Conservation (phyloP, 129 eudicot genomes). For the Mikania micrantha region DNA sequence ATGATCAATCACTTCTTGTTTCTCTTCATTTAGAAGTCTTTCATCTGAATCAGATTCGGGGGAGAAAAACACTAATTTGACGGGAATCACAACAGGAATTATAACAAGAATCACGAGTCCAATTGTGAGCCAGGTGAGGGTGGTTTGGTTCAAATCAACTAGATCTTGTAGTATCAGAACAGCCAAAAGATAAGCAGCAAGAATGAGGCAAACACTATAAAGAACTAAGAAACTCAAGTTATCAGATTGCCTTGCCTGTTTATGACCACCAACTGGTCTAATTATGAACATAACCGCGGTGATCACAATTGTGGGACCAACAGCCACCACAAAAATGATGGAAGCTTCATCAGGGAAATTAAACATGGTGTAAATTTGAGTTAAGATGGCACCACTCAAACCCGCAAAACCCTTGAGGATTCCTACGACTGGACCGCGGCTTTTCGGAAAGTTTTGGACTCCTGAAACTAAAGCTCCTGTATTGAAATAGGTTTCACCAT, state of each 20-base stretch:
- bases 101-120: constrained; percentile 42
- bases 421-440: constrained; percentile 72
- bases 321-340: constrained; percentile 66
- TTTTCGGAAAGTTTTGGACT: constrained; percentile 69
- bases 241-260: constrained; percentile 52
- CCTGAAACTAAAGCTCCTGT: constrained; percentile 73
- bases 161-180: constrained; percentile 52
- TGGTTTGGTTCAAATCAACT: constrained; percentile 29
- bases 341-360: constrained; percentile 54
- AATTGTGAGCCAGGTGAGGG: constrained; percentile 31
- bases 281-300: constrained; percentile 54
- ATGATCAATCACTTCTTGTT: constrained; percentile 22
- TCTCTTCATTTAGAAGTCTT: constrained; percentile 41
- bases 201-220: constrained; percentile 56
- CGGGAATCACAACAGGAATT: constrained; percentile 47
- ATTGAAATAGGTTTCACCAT: constrained; percentile 76
- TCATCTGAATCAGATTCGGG: constrained; percentile 38
- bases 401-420: constrained; percentile 78
- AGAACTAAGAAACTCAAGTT: constrained; percentile 42
- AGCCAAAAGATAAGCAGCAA: constrained; percentile 66
- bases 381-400: constrained; percentile 63
- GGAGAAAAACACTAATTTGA: constrained; percentile 32
- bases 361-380: constrained; percentile 58
- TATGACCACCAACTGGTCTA: constrained; percentile 65
- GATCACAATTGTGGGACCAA: constrained; percentile 58